Evolutionary conservation across 2,329 filamentous ascomycete species (phyloP).

Genomic region (Ophioceras dolichostomum): DNA sequence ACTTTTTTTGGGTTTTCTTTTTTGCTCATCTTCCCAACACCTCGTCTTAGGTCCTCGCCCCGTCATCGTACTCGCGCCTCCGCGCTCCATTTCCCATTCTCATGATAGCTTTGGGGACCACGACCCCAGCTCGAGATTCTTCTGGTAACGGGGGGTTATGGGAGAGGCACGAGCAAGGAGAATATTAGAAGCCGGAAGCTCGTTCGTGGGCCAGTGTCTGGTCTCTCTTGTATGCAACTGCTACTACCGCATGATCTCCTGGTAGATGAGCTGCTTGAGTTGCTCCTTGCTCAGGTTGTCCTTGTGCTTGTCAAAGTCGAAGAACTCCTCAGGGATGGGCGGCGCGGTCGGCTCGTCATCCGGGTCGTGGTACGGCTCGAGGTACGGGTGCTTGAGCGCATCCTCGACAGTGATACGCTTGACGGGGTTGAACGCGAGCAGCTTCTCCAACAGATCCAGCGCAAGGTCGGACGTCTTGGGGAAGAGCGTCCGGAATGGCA

Average conservation of each 20-base stretch:
- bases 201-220: too few relatives aligned
- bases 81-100: too few relatives aligned
- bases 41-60: too few relatives aligned
- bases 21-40: too few relatives aligned
- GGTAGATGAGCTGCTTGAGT: constrained; percentile 91
- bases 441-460: constrained; percentile 85
- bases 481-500: constrained; percentile 92
- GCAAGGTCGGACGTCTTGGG: constrained; percentile 98
- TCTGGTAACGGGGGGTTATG: too few relatives aligned
- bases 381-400: constrained; percentile 91
- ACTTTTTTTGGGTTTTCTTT: too few relatives aligned
- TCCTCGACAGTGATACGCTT: constrained; percentile 99
- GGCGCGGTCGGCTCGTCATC: constrained; percentile 96
- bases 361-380: constrained; percentile 97
- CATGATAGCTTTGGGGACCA: too few relatives aligned
- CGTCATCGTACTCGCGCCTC: too few relatives aligned
- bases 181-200: too few relatives aligned
- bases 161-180: too few relatives aligned
- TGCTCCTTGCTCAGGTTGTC: constrained; percentile 97
- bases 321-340: constrained; percentile 97
- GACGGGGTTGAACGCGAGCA: constrained; percentile 94
- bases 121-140: too few relatives aligned
- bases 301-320: constrained; percentile 99
- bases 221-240: too few relatives aligned
- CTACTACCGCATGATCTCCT: constrained; percentile 77